Evolutionary conservation across 306 rosid species (phyloP).

Genomic region (Prunus mume): DNA sequence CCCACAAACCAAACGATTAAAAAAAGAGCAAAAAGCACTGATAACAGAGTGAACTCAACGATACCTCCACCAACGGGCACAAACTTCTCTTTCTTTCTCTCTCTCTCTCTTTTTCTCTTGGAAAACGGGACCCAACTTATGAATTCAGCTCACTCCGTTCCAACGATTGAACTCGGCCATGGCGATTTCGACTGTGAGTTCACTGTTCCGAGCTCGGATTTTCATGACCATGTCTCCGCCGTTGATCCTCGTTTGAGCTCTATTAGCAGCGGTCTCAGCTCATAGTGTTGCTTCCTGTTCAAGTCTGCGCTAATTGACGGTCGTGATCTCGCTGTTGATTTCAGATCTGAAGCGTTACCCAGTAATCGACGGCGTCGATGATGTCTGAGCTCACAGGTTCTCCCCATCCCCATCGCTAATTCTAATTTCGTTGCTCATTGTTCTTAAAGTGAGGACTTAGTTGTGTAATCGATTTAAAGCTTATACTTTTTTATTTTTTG

Average conservation of each 20-base stretch:
- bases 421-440: neutral
- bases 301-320: slow-evolving; percentile 21
- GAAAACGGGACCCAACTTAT: neutral
- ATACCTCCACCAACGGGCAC: slow-evolving; percentile 20
- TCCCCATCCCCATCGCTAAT: slow-evolving; percentile 35
- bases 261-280: slow-evolving; percentile 19
- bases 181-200: slow-evolving; percentile 35
- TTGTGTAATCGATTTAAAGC: neutral
- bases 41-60: slow-evolving; percentile 19
- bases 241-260: slow-evolving; percentile 33
- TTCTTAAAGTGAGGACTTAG: neutral
- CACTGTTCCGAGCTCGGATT: slow-evolving; percentile 23
- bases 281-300: slow-evolving; percentile 29
- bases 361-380: slow-evolving; percentile 44
- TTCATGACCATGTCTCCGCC: slow-evolving; percentile 9
- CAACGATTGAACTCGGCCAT: slow-evolving; percentile 38
- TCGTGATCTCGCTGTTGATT: slow-evolving; percentile 43
- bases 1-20: slow-evolving; percentile 9
- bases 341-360: slow-evolving; percentile 51
- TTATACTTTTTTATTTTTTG: neutral
- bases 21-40: neutral
- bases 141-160: neutral
- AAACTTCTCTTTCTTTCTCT: neutral
- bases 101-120: neutral
- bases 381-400: slow-evolving; percentile 53